These are phyloP conservation scores for Histomonas meleagridis DNA, from an alignment of 208 protist genomes.

Conservation along the genomic window DNA sequence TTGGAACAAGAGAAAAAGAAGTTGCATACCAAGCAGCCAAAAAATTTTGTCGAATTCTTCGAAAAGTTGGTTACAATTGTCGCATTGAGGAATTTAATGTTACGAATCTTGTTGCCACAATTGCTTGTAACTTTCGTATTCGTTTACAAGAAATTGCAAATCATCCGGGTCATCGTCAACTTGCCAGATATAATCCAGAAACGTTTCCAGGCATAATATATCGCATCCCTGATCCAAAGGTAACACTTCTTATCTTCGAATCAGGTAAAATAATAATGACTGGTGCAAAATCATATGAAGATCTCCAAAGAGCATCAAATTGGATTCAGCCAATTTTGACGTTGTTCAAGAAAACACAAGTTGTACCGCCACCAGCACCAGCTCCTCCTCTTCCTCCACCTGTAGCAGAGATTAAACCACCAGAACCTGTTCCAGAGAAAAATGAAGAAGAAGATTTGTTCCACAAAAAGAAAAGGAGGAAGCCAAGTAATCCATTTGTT, in stretches of 20 bases:
- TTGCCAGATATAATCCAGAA: not conserved
- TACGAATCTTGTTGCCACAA: not conserved
- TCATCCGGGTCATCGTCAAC: not conserved
- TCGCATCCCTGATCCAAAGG: not conserved
- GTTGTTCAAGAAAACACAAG: not conserved
- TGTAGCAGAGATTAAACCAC: too few relatives aligned
- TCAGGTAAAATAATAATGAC: slow-evolving; percentile 76
- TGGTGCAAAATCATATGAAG: slow-evolving; percentile 61
- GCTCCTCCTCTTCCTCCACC: too few relatives aligned
- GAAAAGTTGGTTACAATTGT: too few relatives aligned
- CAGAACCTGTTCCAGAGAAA: not conserved
- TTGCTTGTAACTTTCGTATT: not conserved
- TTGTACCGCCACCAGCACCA: too few relatives aligned
- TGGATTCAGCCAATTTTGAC: slow-evolving; percentile 64
- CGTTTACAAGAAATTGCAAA: not conserved
- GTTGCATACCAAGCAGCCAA: too few relatives aligned
- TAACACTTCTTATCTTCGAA: slow-evolving; percentile 67
- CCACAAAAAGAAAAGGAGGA: too few relatives aligned
- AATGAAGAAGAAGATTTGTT: too few relatives aligned
- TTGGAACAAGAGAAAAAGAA: too few relatives aligned
- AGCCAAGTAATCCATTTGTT: too few relatives aligned
- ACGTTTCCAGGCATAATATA: not conserved
- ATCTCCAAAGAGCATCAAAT: slow-evolving; percentile 62
- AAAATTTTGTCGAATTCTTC: too few relatives aligned
- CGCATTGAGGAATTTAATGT: too few relatives aligned